phyloP scores from a whole-genome alignment of 306 rosid species.

The Vicia faba region DNA sequence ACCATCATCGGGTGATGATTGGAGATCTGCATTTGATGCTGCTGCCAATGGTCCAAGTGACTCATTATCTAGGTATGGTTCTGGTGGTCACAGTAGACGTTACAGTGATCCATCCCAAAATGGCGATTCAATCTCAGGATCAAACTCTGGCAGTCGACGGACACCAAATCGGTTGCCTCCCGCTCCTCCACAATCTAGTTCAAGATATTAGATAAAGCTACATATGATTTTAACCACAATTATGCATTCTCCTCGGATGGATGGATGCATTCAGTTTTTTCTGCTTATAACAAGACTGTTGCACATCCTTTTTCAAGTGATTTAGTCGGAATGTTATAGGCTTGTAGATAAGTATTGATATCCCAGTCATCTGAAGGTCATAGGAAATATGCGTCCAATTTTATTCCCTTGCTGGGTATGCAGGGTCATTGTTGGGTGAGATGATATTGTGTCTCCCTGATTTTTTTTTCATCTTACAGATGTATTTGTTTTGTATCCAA shows the following conservation, averaged over 20 bases:
- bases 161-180: conserved; percentile 60
- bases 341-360: conserved; percentile 51
- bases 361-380: conserved; percentile 34
- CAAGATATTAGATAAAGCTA: conserved; percentile 48
- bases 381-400: conserved; percentile 36
- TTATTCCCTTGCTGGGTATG: conserved; percentile 42
- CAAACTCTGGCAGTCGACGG: conserved; percentile 55
- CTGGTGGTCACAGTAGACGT: conserved; percentile 57
- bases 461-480: conserved; percentile 37
- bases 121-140: conserved; percentile 46
- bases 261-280: conserved; percentile 38
- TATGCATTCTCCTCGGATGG: conserved; percentile 32
- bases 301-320: conserved; percentile 35
- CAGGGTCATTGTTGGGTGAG: conserved; percentile 44
- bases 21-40: conserved; percentile 65
- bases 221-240: conserved; percentile 25
- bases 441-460: conserved; percentile 35
- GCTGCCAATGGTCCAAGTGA: conserved; percentile 56
- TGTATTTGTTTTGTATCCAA: conserved; percentile 52
- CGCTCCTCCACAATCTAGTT: conserved; percentile 51
- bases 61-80: conserved; percentile 49
- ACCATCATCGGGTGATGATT: conserved; percentile 49
- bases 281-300: conserved; percentile 25
- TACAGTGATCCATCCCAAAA: conserved; percentile 63
- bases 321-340: conserved; percentile 41